A percentile compares a stretch with the other conserved stretches of the same genome.
Conservation (phyloP, 495 filamentous ascomycete species). For the Xylaria venustula region DNA sequence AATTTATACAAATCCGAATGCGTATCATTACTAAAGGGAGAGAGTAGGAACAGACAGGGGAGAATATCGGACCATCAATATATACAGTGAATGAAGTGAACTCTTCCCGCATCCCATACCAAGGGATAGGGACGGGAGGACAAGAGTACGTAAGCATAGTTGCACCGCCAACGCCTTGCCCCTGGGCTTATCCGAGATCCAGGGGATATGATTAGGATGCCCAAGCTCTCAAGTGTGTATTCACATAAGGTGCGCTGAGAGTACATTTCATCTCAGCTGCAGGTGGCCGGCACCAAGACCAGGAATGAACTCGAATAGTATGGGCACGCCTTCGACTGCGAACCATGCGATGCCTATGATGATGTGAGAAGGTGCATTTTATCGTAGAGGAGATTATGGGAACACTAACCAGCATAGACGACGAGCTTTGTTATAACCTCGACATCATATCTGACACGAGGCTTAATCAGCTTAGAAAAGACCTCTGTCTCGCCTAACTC, state of each 20-base stretch:
- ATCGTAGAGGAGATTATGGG: background rate
- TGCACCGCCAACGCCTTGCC: conserved; percentile 13
- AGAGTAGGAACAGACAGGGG: background rate
- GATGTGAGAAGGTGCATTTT: conserved; percentile 1
- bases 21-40: too few relatives aligned
- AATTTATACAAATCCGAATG: too few relatives aligned
- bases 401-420: conserved; percentile 79
- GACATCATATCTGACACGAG: conserved; percentile 91
- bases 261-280: conserved; percentile 18
- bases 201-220: conserved; percentile 11
- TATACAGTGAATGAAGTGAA: conserved; percentile 7
- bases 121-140: background rate
- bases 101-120: background rate
- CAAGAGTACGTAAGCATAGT: background rate
- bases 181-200: background rate
- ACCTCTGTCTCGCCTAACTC: conserved; percentile 72
- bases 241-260: conserved; percentile 9
- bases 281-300: conserved; percentile 52
- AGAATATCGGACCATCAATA: conserved; percentile 1
- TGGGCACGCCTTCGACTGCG: conserved; percentile 64
- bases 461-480: conserved; percentile 79
- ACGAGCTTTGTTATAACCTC: conserved; percentile 96
- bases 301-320: conserved; percentile 60
- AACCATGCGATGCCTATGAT: conserved; percentile 67
- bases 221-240: conserved; percentile 4